A percentile compares a stretch with the other conserved stretches of the same genome.
phyloP scores from a whole-genome alignment of 2,329 filamentous ascomycete species.

The Fusarium albosuccineum region DNA sequence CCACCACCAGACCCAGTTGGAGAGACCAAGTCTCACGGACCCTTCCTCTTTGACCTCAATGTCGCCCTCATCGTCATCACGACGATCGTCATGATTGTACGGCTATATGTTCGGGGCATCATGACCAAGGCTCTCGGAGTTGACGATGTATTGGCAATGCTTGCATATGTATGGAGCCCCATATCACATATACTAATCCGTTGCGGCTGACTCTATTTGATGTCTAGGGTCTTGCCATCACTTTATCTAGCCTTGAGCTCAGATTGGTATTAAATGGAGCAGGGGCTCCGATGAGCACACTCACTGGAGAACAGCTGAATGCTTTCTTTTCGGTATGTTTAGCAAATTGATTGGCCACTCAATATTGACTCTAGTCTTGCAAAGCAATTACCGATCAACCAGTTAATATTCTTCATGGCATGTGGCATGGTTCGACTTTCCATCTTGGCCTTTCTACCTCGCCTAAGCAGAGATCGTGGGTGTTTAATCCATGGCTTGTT shows the following conservation, averaged over 20 bases:
- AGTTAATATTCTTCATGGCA: slow-evolving; percentile 37
- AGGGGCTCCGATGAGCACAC: slow-evolving; percentile 31
- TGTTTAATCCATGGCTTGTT: background rate
- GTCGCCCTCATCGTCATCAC: background rate
- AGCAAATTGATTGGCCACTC: too few relatives aligned
- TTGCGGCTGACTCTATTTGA: slow-evolving; percentile 3
- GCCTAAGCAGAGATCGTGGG: slow-evolving; percentile 38
- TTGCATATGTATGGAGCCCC: slow-evolving; percentile 4
- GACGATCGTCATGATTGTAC: background rate
- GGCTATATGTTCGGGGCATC: background rate
- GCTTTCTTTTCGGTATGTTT: slow-evolving; percentile 38
- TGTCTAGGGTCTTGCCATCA: slow-evolving; percentile 26
- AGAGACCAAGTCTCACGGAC: slow-evolving; percentile 32
- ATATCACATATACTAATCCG: background rate
- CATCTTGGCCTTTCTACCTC: slow-evolving; percentile 40
- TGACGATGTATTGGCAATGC: background rate
- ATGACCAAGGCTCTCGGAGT: slow-evolving; percentile 4
- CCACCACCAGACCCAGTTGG: background rate
- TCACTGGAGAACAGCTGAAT: slow-evolving; percentile 17
- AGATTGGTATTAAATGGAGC: slow-evolving; percentile 29
- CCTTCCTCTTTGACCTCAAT: slow-evolving; percentile 18
- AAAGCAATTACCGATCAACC: slow-evolving; percentile 36
- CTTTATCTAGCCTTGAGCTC: slow-evolving; percentile 37
- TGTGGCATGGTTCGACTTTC: slow-evolving; percentile 43
- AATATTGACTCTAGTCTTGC: background rate